phyloP scores from a whole-genome alignment of 495 filamentous ascomycete species.

The Chaetomidium leptoderma region DNA sequence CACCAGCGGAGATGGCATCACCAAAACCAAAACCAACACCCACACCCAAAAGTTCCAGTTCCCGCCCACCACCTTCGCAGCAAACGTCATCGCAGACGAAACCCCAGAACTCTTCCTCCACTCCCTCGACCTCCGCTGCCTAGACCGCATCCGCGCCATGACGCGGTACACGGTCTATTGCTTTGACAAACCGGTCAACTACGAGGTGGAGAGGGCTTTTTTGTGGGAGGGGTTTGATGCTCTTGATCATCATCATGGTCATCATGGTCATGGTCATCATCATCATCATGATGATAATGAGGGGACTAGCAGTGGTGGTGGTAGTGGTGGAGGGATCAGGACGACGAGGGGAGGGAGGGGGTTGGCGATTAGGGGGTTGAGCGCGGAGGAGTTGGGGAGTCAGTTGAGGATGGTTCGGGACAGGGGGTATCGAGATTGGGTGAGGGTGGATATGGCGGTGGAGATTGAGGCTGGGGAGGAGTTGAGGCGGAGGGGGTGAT shows the following conservation, averaged over 20 bases:
- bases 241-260: no score
- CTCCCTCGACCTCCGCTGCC: conserved; percentile 3
- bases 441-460: conserved; percentile 16
- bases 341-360: not conserved
- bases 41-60: not conserved
- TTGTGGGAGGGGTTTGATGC: conserved; percentile 12
- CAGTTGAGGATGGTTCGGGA: conserved; percentile 5
- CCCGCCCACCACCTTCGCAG: not conserved
- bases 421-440: conserved; percentile 6
- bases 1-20: not conserved
- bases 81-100: not conserved
- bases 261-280: no score
- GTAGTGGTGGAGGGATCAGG: not conserved
- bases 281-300: not conserved
- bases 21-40: not conserved
- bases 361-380: conserved; percentile 7
- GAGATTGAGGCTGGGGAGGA: conserved; percentile 9
- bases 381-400: not conserved
- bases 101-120: conserved; percentile 4
- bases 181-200: conserved; percentile 5
- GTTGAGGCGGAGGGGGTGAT: not conserved
- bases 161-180: not conserved
- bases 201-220: conserved; percentile 12
- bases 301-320: not conserved
- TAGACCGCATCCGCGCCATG: conserved; percentile 3